A percentile compares a stretch with the other conserved stretches of the same genome.
These are phyloP conservation scores for Coemansia sp. DNA, from an alignment of 192 early-diverging fungal species.

Conservation along the genomic window DNA sequence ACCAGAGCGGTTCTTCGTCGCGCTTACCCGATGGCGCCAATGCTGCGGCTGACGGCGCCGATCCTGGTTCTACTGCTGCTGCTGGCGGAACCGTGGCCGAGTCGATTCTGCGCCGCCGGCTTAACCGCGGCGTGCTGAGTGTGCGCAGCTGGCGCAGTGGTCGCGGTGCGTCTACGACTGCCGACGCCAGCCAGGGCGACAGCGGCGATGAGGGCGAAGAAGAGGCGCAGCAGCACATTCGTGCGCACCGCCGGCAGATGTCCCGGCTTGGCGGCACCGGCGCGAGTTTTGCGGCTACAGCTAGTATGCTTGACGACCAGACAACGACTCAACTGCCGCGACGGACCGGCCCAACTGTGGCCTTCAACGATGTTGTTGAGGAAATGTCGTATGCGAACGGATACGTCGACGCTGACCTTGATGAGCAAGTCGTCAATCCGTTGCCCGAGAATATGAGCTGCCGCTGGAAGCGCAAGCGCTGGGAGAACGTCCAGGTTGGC, in stretches of 20 bases:
- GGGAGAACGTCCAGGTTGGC: conserved; percentile 72
- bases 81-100: conserved; percentile 18
- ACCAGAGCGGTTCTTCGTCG: background rate
- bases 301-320: background rate
- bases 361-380: conserved; percentile 44
- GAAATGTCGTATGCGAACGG: conserved; percentile 12
- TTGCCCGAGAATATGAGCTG: conserved; percentile 53
- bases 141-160: conserved; percentile 48
- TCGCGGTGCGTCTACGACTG: background rate
- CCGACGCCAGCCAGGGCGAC: conserved; percentile 8
- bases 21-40: background rate
- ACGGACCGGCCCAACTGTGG: conserved; percentile 23
- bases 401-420: background rate
- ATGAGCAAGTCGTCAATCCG: conserved; percentile 18
- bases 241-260: background rate
- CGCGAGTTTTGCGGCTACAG: background rate
- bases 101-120: conserved; percentile 31
- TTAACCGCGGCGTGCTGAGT: conserved; percentile 42
- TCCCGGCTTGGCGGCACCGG: conserved; percentile 2
- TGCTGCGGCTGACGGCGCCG: background rate
- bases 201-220: conserved; percentile 2
- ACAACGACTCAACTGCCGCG: background rate
- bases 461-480: conserved; percentile 55
- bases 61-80: background rate
- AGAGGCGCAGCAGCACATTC: background rate